Conservation (phyloP, 2,329 filamentous ascomycete genomes). For the Oidium heveae region DNA sequence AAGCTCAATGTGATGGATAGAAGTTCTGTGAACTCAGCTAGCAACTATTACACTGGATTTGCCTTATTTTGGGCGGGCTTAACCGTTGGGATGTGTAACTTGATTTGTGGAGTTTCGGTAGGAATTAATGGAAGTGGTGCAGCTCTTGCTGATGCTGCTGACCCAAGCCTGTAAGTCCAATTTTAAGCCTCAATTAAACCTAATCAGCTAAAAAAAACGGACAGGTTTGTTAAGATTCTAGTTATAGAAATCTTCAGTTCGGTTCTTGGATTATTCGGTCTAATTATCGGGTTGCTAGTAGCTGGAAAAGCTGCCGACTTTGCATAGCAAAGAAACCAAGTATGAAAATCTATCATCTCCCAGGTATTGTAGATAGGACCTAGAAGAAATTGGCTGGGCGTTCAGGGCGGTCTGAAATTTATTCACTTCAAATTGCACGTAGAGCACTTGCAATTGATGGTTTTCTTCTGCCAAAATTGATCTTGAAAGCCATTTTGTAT, state of each 20-base stretch:
- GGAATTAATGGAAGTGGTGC: conserved; percentile 97
- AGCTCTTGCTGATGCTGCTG: conserved; percentile 83
- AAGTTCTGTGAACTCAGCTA: conserved; percentile 42
- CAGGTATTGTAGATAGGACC: background rate
- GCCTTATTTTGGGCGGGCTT: conserved; percentile 90
- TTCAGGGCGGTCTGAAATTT: too few relatives aligned
- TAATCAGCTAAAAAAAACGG: background rate
- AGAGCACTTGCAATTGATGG: background rate
- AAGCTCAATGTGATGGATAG: conserved; percentile 46
- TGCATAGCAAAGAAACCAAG: background rate
- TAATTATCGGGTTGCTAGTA: conserved; percentile 81
- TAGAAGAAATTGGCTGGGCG: too few relatives aligned
- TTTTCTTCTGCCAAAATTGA: too few relatives aligned
- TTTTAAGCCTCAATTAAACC: background rate
- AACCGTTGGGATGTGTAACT: conserved; percentile 84
- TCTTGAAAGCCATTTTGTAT: too few relatives aligned
- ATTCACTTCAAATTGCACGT: background rate
- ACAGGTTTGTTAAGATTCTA: conserved; percentile 89
- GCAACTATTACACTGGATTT: conserved; percentile 82
- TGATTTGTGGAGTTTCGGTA: conserved; percentile 87
- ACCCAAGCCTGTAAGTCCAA: conserved; percentile 52
- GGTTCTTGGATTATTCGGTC: conserved; percentile 80
- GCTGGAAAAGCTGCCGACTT: conserved; percentile 67
- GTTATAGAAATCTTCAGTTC: conserved; percentile 99
- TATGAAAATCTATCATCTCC: too few relatives aligned